Conservation (phyloP, 2,329 filamentous ascomycete species). For the Exophiala calicioides region DNA sequence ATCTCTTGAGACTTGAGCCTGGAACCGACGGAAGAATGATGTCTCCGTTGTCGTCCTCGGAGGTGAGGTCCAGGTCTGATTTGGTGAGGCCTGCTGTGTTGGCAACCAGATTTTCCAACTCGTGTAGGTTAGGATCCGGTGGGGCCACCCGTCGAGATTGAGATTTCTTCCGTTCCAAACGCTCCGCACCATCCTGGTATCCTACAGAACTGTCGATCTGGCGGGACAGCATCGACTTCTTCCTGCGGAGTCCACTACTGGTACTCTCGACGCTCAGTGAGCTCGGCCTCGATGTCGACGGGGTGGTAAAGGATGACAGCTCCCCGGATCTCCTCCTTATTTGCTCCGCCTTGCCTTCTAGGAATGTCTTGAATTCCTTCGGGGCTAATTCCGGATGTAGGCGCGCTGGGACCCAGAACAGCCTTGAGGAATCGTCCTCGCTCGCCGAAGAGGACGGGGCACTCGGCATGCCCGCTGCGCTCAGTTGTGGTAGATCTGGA, state of each 20-base stretch:
- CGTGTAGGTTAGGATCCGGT: constrained; percentile 64
- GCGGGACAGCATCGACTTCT: constrained; percentile 92
- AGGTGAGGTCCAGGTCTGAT: constrained; percentile 46
- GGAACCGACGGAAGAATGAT: constrained; percentile 76
- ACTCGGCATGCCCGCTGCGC: constrained; percentile 43
- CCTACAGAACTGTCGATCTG: constrained; percentile 78
- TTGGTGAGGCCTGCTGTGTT: constrained; percentile 64
- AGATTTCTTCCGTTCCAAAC: constrained; percentile 72
- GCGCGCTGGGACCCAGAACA: constrained; percentile 94
- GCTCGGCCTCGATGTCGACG: constrained; percentile 24
- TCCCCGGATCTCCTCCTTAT: constrained; percentile 83
- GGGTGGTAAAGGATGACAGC: constrained; percentile 59
- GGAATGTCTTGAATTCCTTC: constrained; percentile 93
- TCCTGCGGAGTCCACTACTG: constrained; percentile 67
- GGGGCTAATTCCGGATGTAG: constrained; percentile 94
- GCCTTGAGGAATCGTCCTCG: constrained; percentile 80
- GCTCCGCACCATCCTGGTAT: constrained; percentile 82
- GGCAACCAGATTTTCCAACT: constrained; percentile 78
- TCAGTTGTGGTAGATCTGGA: constrained; percentile 51
- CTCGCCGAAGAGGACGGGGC: constrained; percentile 55
- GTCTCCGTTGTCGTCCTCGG: constrained; percentile 58
- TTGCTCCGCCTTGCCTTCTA: constrained; percentile 88
- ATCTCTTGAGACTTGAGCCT: constrained; percentile 79
- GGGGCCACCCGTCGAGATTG: constrained; percentile 53
- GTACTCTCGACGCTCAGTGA: constrained; percentile 37